phyloP scores from a whole-genome alignment of 148 eudicot genomes.

The Fallopia convolvulus region DNA sequence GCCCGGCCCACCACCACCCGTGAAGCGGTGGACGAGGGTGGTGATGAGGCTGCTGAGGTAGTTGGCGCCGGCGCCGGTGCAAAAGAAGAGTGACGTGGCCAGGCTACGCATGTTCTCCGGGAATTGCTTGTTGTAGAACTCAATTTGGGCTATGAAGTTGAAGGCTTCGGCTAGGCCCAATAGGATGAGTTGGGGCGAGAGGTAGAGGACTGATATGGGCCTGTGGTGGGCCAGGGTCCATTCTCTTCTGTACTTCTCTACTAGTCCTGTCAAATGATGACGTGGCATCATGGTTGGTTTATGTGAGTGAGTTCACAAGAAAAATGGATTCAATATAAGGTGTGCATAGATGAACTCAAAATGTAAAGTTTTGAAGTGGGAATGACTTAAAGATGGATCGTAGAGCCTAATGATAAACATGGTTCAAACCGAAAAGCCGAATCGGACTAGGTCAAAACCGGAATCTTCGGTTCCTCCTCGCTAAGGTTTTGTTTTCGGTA shows the following conservation, averaged over 20 bases:
- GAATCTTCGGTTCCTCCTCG: too few species aligned
- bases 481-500: too few species aligned
- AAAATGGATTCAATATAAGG: too few species aligned
- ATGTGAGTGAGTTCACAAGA: too few species aligned
- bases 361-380: too few species aligned
- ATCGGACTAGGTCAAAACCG: too few species aligned
- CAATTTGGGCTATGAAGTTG: conserved; percentile 63
- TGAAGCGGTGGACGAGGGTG: conserved; percentile 34
- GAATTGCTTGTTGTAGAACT: conserved; percentile 72
- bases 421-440: too few species aligned
- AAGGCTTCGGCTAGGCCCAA: conserved; percentile 68
- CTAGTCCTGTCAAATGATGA: conserved; percentile 23
- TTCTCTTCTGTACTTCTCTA: conserved; percentile 47
- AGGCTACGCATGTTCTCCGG: conserved; percentile 65
- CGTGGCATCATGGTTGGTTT: too few species aligned
- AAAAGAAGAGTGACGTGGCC: conserved; percentile 54
- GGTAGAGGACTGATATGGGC: conserved; percentile 43
- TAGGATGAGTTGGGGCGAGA: conserved; percentile 53
- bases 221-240: neutral
- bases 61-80: conserved; percentile 44
- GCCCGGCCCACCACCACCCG: conserved; percentile 31
- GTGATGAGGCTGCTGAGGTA: conserved; percentile 53
- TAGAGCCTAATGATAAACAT: too few species aligned
- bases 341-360: too few species aligned
- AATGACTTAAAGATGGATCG: too few species aligned